phyloP scores from a whole-genome alignment of 1,284 basidiomycete species.

The Boletus nobilissimus region DNA sequence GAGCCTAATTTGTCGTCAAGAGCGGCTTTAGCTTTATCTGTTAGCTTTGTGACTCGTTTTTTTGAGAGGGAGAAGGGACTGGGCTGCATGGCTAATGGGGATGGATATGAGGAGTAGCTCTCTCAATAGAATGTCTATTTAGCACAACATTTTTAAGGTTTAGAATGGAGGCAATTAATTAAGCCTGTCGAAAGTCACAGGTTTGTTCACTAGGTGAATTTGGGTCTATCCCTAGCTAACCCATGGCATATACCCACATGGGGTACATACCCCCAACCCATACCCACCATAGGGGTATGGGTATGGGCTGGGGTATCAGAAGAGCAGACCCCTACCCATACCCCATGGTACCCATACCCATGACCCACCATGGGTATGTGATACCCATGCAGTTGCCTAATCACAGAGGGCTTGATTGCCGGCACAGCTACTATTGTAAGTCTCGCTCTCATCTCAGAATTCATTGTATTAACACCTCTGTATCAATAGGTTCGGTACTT shows the following conservation, averaged over 20 bases:
- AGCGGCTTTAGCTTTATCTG: too few relatives aligned
- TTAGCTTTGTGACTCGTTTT: too few relatives aligned
- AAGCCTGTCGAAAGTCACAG: too few relatives aligned
- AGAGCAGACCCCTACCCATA: not conserved
- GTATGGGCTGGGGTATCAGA: not conserved
- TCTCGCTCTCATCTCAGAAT: not conserved
- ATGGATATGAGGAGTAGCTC: too few relatives aligned
- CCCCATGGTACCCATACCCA: not conserved
- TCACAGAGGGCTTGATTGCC: constrained; percentile 25
- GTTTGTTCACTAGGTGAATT: too few relatives aligned
- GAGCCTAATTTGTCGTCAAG: too few relatives aligned
- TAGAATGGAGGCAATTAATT: not conserved
- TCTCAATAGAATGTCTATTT: too few relatives aligned
- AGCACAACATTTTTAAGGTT: not conserved
- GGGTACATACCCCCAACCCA: not conserved
- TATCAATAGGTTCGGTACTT: constrained; percentile 16
- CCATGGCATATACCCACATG: not conserved
- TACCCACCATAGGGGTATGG: not conserved
- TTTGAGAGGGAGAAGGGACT: too few relatives aligned
- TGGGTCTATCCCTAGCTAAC: too few relatives aligned
- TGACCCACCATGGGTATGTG: not conserved
- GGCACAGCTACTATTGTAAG: constrained; percentile 16
- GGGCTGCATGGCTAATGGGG: too few relatives aligned
- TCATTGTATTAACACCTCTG: too few relatives aligned
- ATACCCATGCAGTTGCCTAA: not conserved